Base-by-base conservation (phyloP, 2,329 filamentous ascomycete genomes). In the Trichoderma hamatum region DNA sequence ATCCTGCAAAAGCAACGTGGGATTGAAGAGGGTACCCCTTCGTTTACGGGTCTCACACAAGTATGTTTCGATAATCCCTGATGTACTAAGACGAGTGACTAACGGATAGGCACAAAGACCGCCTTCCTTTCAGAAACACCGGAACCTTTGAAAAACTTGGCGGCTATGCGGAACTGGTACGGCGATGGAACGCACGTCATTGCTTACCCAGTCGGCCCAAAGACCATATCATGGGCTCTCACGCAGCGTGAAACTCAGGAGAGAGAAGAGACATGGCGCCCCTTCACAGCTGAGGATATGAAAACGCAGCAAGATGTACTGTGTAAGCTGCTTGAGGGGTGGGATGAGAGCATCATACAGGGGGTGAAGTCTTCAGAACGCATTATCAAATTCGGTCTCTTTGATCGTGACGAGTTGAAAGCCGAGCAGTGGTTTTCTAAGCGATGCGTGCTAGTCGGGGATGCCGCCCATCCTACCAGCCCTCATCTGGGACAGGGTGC, bases 401-500 rank as follows among this genome's bases (percentile, higher is more conserved):
- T 73, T 59, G 80, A 75, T 59, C 71, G 74, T 6, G 59, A 64
- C 4, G 73, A 74, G 63, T 60, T 76, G 30, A 55, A 65, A 11
- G 63, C 72, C 3, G 62, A 70, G n/a, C 66, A 74, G 51, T 75
- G 74, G 74, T 72, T 70, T 52, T 72, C 71, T 14, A 68, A 63
- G n/a, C 72, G 73, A 6, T 72, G 71, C 39, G 72, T 74, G 26
- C 63, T 75, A 28, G 70, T 73, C 11, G 73, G 73, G 13, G 74
- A 75, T 56, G 73, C 74, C 9, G 74, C 73, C 26, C 74, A 75
- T 68, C 73, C 74, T 1, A 75, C 73, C 1, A 74, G 72, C 43
- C 72, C 73, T 2, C 74, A 75, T 59, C 73, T 75, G 14, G 74
- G 74, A 2, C 74, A 75, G 64, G 74, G 74, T 11, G 73, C 73